phyloP scores from a whole-genome alignment of 805 yeast species.

The Blastobotrys mokoenaii region DNA sequence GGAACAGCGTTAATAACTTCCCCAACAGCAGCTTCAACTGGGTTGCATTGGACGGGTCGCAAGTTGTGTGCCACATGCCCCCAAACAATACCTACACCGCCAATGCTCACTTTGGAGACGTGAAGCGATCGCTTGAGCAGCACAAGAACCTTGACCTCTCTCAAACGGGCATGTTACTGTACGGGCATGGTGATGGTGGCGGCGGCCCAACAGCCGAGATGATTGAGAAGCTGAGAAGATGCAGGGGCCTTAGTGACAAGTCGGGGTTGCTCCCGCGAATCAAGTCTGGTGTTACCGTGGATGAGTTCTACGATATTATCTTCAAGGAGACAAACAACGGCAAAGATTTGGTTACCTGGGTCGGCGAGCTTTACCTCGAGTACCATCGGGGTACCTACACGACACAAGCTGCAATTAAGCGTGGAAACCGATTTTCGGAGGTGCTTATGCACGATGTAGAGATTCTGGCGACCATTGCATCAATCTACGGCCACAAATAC shows the following conservation, averaged over 20 bases:
- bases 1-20: slow-evolving; percentile 91
- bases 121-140: slow-evolving; percentile 64
- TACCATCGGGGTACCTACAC: slow-evolving; percentile 97
- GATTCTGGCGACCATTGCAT: slow-evolving; percentile 68
- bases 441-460: slow-evolving; percentile 78
- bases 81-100: slow-evolving; percentile 96
- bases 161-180: slow-evolving; percentile 72
- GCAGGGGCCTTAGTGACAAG: slow-evolving; percentile 78
- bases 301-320: slow-evolving; percentile 66
- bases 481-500: slow-evolving; percentile 46
- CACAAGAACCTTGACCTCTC: slow-evolving; percentile 79
- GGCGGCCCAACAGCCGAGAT: slow-evolving; percentile 95
- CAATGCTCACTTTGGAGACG: slow-evolving; percentile 87
- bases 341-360: slow-evolving; percentile 69
- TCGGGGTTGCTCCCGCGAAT: slow-evolving; percentile 77
- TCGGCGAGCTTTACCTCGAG: slow-evolving; percentile 88
- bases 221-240: slow-evolving; percentile 86
- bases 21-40: slow-evolving; percentile 90
- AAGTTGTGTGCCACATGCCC: slow-evolving; percentile 94
- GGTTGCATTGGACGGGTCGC: slow-evolving; percentile 92
- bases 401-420: slow-evolving; percentile 81
- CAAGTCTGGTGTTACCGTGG: slow-evolving; percentile 69
- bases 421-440: slow-evolving; percentile 70
- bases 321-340: slow-evolving; percentile 59
- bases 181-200: slow-evolving; percentile 97